Conservation (phyloP, 2,329 filamentous ascomycete genomes). For the Pseudogymnoascus sp. region DNA sequence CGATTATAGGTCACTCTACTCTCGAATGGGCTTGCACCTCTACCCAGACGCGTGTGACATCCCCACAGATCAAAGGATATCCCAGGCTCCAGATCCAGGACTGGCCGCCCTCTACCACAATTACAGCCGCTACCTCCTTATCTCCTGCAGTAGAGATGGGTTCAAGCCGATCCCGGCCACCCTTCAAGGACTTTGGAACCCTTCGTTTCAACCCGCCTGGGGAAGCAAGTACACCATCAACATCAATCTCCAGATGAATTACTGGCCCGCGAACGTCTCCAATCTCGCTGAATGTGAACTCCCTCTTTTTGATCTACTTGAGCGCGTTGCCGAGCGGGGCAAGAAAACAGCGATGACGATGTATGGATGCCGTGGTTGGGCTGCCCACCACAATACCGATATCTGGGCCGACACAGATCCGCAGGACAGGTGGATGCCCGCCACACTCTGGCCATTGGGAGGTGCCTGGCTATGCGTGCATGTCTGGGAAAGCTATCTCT, state of each 20-base stretch:
- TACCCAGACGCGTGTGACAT: slow-evolving; percentile 20
- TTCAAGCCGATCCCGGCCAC: slow-evolving; percentile 33
- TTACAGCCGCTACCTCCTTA: slow-evolving; percentile 35
- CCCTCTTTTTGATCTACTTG: slow-evolving; percentile 35
- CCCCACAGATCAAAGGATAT: slow-evolving; percentile 28
- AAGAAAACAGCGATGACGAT: slow-evolving; percentile 26
- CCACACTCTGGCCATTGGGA: slow-evolving; percentile 34
- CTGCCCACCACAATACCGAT: slow-evolving; percentile 29
- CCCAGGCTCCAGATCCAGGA: slow-evolving; percentile 17
- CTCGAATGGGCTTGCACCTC: slow-evolving; percentile 28
- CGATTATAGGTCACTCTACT: slow-evolving; percentile 31
- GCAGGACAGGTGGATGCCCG: slow-evolving; percentile 28
- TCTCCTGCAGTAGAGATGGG: slow-evolving; percentile 28
- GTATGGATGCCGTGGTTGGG: slow-evolving; percentile 28
- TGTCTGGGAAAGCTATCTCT: slow-evolving; percentile 34
- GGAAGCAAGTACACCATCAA: slow-evolving; percentile 45
- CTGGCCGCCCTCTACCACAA: slow-evolving; percentile 30
- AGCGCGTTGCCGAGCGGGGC: slow-evolving; percentile 31
- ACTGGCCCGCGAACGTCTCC: slow-evolving; percentile 35
- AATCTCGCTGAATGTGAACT: slow-evolving; percentile 31
- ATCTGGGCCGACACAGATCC: slow-evolving; percentile 30
- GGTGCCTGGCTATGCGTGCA: slow-evolving; percentile 36
- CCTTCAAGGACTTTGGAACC: slow-evolving; percentile 40
- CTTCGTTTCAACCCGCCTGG: slow-evolving; percentile 37
- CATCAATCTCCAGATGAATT: slow-evolving; percentile 48